Base-by-base conservation (phyloP, 163 green algal species). In the Volvox carteri region DNA sequence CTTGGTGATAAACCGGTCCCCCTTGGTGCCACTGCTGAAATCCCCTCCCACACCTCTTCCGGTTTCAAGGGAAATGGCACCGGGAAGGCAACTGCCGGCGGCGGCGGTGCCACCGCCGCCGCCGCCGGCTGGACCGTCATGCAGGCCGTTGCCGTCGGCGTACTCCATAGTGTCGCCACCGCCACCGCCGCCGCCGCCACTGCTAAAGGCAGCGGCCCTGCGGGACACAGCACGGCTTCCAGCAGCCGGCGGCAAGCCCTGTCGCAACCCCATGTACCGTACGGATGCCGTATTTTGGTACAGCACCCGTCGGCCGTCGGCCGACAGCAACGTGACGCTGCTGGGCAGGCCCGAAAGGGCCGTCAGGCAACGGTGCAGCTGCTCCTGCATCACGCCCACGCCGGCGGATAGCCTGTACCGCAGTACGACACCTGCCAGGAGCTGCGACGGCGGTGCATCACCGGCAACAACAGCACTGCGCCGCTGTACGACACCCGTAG, bases 261-360 rank as follows among this genome's bases (percentile, higher is more conserved):
- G 80, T 4, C 80, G 42, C 44, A 87, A 44, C 2, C 80, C 80
- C 80, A 87, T 87, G 80, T 87, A 87, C 1, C 30, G n/a, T 8
- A 86, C n/a, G 25, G 58, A 77, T 52, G 39, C 39, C 1, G 60
- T 50, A 18, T 86, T 86, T 41, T 86, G 78, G 58, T 75, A 76
- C 12, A 86, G 58, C 39, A 79, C 80, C 5, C 1, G 7, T 1
- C 33, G 44, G 46, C 65, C 65, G 21, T 60, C 50, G 12, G 8
- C 30, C 33, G 65, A 67, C 30, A 87, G 46, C 35, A 87, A 62
- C 33, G 80, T 87, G 14, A 87, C 62, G 46, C 8, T 41, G 33
- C 46, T 72, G 30, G 80, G 80, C 65, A 87, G 44, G 6, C 21
- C 46, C 33, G 65, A 48, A 42, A 87, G 48, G 30, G 80, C 65